phyloP scores from a whole-genome alignment of 768 basidiomycete genomes.

The Kondoa subrosea region DNA sequence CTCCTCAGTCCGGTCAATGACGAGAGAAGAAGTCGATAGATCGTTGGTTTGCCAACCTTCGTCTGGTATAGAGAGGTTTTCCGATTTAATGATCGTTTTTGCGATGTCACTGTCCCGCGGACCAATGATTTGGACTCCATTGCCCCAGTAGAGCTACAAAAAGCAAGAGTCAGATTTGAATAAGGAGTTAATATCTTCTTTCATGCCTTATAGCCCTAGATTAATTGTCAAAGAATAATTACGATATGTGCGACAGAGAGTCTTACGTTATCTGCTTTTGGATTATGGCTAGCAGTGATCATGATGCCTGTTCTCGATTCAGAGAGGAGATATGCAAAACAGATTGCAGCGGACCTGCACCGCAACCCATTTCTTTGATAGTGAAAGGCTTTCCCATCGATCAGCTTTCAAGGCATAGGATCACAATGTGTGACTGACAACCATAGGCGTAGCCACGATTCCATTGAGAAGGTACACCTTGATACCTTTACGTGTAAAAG shows the following conservation, averaged over 20 bases:
- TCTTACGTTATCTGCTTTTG: conserved; percentile 40
- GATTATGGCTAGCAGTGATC: conserved; percentile 85
- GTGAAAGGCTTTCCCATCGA: conserved; percentile 51
- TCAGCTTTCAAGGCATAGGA: background rate
- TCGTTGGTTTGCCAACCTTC: conserved; percentile 35
- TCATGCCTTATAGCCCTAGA: conserved; percentile 11
- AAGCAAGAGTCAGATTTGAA: background rate
- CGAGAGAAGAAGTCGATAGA: conserved; percentile 1
- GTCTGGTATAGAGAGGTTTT: conserved; percentile 40
- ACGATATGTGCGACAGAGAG: conserved; percentile 9
- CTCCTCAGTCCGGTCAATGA: conserved; percentile 43
- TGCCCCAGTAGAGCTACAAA: conserved; percentile 20
- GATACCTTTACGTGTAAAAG: conserved; percentile 48
- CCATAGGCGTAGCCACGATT: conserved; percentile 48
- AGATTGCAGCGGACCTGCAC: background rate
- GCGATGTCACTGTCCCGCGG: conserved; percentile 72
- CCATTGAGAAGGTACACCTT: conserved; percentile 54
- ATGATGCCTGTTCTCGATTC: conserved; percentile 65
- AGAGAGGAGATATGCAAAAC: background rate
- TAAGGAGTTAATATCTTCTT: background rate
- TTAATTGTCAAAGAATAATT: background rate
- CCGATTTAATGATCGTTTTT: conserved; percentile 41
- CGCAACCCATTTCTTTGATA: conserved; percentile 40
- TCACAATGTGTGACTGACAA: conserved; percentile 6
- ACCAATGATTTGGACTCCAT: conserved; percentile 48